A percentile compares a stretch with the other conserved stretches of the same genome.
These are phyloP conservation scores for Agastache rugosa DNA, from an alignment of 257 asterid species.

Conservation along the genomic window DNA sequence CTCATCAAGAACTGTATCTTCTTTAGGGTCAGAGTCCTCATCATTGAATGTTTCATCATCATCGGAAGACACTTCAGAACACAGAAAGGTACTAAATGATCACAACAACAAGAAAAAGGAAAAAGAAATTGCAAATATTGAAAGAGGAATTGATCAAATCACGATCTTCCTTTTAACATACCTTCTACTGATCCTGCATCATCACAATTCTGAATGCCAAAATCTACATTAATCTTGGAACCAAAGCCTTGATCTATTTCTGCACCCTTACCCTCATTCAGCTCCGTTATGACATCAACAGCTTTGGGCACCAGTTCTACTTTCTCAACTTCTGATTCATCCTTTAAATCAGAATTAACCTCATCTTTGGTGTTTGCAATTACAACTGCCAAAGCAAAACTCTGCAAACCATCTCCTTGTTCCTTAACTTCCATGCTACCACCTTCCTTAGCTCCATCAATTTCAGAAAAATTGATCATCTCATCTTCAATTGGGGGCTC, in stretches of 20 bases:
- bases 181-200: conserved; percentile 8
- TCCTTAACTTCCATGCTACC: too few species aligned
- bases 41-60: conserved; percentile 2
- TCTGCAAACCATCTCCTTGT: too few species aligned
- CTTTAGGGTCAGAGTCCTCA: background rate
- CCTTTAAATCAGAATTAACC: too few species aligned
- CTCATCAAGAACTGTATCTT: conserved; percentile 2
- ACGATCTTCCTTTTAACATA: background rate
- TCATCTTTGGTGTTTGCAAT: too few species aligned
- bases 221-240: conserved; percentile 16
- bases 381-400: too few species aligned
- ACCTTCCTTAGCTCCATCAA: too few species aligned
- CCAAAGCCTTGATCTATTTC: conserved; percentile 23
- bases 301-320: too few species aligned
- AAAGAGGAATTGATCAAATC: background rate
- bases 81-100: background rate
- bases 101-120: background rate
- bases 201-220: background rate
- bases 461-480: conserved; percentile 19
- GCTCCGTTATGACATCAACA: too few species aligned
- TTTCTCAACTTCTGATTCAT: too few species aligned
- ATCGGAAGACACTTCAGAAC: background rate
- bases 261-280: background rate
- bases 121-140: background rate
- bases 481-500: background rate